Evolutionary conservation across 106 monocot genomes (phyloP).

Genomic region (Dioscorea zingiberensis): DNA sequence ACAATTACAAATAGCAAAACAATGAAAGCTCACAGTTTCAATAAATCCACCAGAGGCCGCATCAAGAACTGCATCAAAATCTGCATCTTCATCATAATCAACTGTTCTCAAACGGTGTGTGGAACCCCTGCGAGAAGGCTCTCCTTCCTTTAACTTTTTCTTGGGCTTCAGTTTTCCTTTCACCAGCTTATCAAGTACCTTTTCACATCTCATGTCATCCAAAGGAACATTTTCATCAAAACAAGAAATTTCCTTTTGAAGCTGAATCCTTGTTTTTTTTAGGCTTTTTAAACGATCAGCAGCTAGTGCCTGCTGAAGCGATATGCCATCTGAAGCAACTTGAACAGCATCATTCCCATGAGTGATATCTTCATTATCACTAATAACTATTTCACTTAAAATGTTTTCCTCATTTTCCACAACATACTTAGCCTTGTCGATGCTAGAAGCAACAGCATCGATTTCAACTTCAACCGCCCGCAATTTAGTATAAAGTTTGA

Average conservation of each 20-base stretch:
- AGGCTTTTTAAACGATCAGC: conserved; percentile 77
- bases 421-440: conserved; percentile 23
- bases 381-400: conserved; percentile 8
- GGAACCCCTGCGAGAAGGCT: conserved; percentile 18
- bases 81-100: conserved; percentile 71
- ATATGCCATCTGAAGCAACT: conserved; percentile 27
- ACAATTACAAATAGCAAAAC: conserved; percentile 3
- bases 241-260: conserved; percentile 50
- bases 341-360: conserved; percentile 16
- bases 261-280: conserved; percentile 54
- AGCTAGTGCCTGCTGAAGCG: conserved; percentile 76
- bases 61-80: conserved; percentile 91
- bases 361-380: not conserved
- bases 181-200: conserved; percentile 58
- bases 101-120: conserved; percentile 32
- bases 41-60: conserved; percentile 80
- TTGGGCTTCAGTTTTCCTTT: conserved; percentile 52
- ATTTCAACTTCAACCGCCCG: conserved; percentile 82
- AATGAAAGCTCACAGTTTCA: conserved; percentile 70
- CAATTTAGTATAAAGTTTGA: conserved; percentile 52
- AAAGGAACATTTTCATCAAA: conserved; percentile 15
- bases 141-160: conserved; percentile 23
- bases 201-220: conserved; percentile 12
- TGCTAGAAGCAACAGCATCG: conserved; percentile 72
- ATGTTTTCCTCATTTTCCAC: conserved; percentile 11